phyloP scores from a whole-genome alignment of 129 eudicot species.

The Flaveria sonorensis region DNA sequence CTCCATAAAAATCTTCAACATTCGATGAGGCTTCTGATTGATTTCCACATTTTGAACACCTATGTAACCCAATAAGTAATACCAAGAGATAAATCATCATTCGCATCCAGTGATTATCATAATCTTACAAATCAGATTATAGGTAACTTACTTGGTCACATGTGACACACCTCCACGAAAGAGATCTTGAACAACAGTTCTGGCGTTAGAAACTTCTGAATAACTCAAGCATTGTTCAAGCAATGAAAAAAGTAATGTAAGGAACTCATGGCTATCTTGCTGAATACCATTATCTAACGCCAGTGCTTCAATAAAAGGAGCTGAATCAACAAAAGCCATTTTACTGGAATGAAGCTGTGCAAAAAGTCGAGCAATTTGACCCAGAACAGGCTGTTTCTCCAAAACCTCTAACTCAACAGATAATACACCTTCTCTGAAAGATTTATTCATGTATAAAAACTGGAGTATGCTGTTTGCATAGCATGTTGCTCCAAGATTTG shows the following conservation, averaged over 20 bases:
- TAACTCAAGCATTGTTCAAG: slow-evolving; percentile 88
- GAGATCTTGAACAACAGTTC: slow-evolving; percentile 87
- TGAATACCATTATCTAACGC: slow-evolving; percentile 96
- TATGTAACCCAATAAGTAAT: slow-evolving; percentile 36
- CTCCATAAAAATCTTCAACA: slow-evolving; percentile 84
- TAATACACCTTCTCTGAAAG: slow-evolving; percentile 81
- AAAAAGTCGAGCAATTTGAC: slow-evolving; percentile 84
- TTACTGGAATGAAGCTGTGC: slow-evolving; percentile 88
- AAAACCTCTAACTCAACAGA: slow-evolving; percentile 77
- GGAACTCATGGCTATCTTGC: slow-evolving; percentile 96
- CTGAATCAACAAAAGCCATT: slow-evolving; percentile 84
- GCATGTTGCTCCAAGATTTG: slow-evolving; percentile 96
- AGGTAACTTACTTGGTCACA: slow-evolving; percentile 68
- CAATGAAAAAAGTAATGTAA: slow-evolving; percentile 87
- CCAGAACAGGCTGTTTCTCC: slow-evolving; percentile 70
- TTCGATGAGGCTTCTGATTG: slow-evolving; percentile 93
- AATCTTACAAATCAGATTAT: slow-evolving; percentile 5
- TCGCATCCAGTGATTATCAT: slow-evolving; percentile 3
- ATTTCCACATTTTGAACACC: slow-evolving; percentile 95
- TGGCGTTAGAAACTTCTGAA: slow-evolving; percentile 66
- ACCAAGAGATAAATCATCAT: not conserved
- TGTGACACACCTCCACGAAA: slow-evolving; percentile 98
- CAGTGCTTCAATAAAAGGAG: slow-evolving; percentile 86
- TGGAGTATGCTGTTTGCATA: slow-evolving; percentile 99
- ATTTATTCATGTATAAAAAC: slow-evolving; percentile 80